phyloP scores from a whole-genome alignment of 371 early-diverging fungal genomes.

The Coemansia sp. region DNA sequence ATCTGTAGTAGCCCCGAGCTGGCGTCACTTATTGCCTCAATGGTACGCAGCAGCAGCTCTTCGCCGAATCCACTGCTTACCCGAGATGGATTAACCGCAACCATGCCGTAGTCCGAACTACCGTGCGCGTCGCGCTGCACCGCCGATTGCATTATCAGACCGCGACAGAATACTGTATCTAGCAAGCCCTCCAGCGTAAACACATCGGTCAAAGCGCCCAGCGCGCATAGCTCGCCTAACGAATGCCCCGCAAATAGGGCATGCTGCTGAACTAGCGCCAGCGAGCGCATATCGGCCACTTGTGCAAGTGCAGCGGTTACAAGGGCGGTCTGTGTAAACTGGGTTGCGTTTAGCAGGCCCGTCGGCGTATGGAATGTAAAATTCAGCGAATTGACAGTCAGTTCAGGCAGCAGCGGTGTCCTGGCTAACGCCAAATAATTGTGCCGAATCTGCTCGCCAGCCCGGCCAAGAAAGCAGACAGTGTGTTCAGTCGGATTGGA shows the following conservation, averaged over 20 bases:
- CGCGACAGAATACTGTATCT: slow-evolving; percentile 94
- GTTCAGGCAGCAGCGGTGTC: slow-evolving; percentile 84
- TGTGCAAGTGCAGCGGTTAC: slow-evolving; percentile 89
- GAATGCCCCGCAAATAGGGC: slow-evolving; percentile 95
- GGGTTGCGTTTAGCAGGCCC: slow-evolving; percentile 91
- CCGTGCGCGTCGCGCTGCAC: slow-evolving; percentile 82
- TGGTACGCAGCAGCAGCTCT: slow-evolving; percentile 70
- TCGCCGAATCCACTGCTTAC: slow-evolving; percentile 80
- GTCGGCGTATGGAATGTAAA: slow-evolving; percentile 87
- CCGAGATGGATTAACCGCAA: slow-evolving; percentile 91
- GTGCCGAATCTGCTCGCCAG: slow-evolving; percentile 82
- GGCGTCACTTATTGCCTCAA: slow-evolving; percentile 69
- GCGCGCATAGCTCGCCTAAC: slow-evolving; percentile 92
- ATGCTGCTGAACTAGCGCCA: slow-evolving; percentile 79
- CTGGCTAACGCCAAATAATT: slow-evolving; percentile 55
- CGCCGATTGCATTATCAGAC: slow-evolving; percentile 95
- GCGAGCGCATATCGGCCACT: slow-evolving; percentile 89
- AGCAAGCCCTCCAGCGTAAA: slow-evolving; percentile 80
- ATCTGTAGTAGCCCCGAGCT: slow-evolving; percentile 80
- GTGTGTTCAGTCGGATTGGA: slow-evolving; percentile 85
- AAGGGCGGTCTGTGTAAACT: slow-evolving; percentile 93
- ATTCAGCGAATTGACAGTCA: slow-evolving; percentile 71
- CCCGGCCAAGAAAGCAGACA: slow-evolving; percentile 80
- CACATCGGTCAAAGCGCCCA: slow-evolving; percentile 84
- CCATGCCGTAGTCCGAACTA: slow-evolving; percentile 93